phyloP scores from a whole-genome alignment of 1,139 yeast genomes.

The Candida dubliniensis region DNA sequence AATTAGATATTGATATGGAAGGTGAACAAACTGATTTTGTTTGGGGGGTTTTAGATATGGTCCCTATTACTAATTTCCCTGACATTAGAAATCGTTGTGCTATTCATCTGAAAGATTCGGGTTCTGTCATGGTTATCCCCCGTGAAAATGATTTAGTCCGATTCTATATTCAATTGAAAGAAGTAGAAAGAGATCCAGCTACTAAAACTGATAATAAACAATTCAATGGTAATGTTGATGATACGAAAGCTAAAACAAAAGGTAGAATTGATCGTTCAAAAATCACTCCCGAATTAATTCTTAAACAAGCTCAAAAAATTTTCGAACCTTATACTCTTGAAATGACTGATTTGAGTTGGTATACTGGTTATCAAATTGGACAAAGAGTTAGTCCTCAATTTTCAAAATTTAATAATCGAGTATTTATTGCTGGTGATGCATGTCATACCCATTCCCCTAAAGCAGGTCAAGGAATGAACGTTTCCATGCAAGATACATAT shows the following conservation, averaged over 20 bases:
- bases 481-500: slow-evolving; percentile 26
- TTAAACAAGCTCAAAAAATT: slow-evolving; percentile 27
- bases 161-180: slow-evolving; percentile 24
- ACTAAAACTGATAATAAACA: slow-evolving; percentile 8
- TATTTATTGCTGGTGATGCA: slow-evolving; percentile 38
- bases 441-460: slow-evolving; percentile 39
- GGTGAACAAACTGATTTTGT: slow-evolving; percentile 35
- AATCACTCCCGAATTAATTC: slow-evolving; percentile 25
- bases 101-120: slow-evolving; percentile 29
- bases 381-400: slow-evolving; percentile 32
- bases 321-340: slow-evolving; percentile 29
- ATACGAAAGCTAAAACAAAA: slow-evolving; percentile 13
- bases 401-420: slow-evolving; percentile 17
- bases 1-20: slow-evolving; percentile 21
- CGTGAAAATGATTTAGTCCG: slow-evolving; percentile 32
- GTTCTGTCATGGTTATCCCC: slow-evolving; percentile 34
- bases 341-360: slow-evolving; percentile 28
- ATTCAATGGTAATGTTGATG: slow-evolving; percentile 11
- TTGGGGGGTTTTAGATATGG: slow-evolving; percentile 40
- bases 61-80: slow-evolving; percentile 34
- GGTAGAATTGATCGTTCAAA: slow-evolving; percentile 27
- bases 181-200: slow-evolving; percentile 22
- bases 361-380: slow-evolving; percentile 35
- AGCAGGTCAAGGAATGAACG: slow-evolving; percentile 42
- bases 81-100: slow-evolving; percentile 35